Percentiles rank a stretch among this genome's conserved stretches.
phyloP scores from a whole-genome alignment of 768 basidiomycete genomes.

The Hygrophorus pudorinus region DNA sequence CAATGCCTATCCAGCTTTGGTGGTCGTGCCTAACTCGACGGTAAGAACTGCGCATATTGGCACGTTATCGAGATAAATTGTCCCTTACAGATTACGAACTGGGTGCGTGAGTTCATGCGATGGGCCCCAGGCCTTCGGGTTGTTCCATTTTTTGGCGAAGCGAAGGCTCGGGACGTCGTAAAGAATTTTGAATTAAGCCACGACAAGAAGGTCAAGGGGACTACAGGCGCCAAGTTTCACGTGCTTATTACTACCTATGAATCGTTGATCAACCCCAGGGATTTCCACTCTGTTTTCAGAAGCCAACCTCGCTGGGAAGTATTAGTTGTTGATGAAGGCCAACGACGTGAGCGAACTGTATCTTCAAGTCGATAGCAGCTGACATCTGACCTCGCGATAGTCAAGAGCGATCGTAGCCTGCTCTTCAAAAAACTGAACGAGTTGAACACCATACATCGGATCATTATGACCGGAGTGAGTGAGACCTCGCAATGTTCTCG shows the following conservation, averaged over 20 bases:
- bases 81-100: constrained; percentile 62
- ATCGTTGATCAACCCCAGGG: constrained; percentile 55
- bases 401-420: constrained; percentile 73
- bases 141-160: constrained; percentile 81
- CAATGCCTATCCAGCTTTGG: constrained; percentile 66
- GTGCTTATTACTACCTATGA: constrained; percentile 94
- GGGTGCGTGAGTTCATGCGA: constrained; percentile 89
- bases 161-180: constrained; percentile 70
- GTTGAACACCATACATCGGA: constrained; percentile 64
- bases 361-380: constrained; percentile 9
- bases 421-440: constrained; percentile 79
- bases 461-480: constrained; percentile 82
- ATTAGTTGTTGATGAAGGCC: constrained; percentile 91
- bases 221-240: constrained; percentile 63
- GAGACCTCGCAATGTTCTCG: not conserved
- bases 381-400: constrained; percentile 27
- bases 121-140: constrained; percentile 71
- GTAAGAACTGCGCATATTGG: no score
- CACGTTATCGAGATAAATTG: no score
- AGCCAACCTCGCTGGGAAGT: constrained; percentile 84
- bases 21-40: constrained; percentile 95
- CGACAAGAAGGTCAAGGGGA: constrained; percentile 24
- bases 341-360: constrained; percentile 68
- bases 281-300: constrained; percentile 70
- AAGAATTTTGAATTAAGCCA: constrained; percentile 77